These are phyloP conservation scores for Cyclaneusma minus DNA, from an alignment of 2,329 filamentous ascomycete species.

Conservation along the genomic window DNA sequence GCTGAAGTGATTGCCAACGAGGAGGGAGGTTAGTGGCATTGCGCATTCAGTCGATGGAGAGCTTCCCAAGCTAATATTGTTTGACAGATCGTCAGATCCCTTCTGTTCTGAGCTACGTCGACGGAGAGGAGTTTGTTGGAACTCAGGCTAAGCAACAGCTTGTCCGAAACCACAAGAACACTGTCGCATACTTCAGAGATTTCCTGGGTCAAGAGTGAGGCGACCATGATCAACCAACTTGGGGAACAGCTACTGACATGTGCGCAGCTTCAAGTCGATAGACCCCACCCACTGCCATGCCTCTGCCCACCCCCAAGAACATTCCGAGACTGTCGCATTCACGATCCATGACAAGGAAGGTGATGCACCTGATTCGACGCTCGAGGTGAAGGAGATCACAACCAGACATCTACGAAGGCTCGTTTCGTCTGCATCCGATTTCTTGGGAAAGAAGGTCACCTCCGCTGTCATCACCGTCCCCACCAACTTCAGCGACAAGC, in stretches of 20 bases:
- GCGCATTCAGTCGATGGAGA: conserved; percentile 2
- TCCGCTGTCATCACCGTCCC: conserved; percentile 91
- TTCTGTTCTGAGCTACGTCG: conserved; percentile 82
- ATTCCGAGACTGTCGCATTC: conserved; percentile 61
- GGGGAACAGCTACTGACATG: conserved; percentile 9
- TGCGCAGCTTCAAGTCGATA: conserved; percentile 69
- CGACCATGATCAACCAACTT: neutral
- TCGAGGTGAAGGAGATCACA: conserved; percentile 67
- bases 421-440: conserved; percentile 73
- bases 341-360: conserved; percentile 64
- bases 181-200: conserved; percentile 89
- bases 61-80: conserved; percentile 7
- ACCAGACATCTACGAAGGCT: conserved; percentile 76
- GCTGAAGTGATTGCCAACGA: conserved; percentile 97
- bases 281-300: conserved; percentile 91
- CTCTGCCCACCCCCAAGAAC: conserved; percentile 74
- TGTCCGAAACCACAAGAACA: conserved; percentile 83
- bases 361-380: conserved; percentile 42
- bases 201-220: conserved; percentile 84
- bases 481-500: conserved; percentile 80
- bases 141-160: conserved; percentile 90
- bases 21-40: conserved; percentile 62
- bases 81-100: conserved; percentile 97
- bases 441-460: conserved; percentile 81
- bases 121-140: conserved; percentile 93